Conservation (phyloP, 1,139 yeast genomes). For the Yamadazyma triangularis region DNA sequence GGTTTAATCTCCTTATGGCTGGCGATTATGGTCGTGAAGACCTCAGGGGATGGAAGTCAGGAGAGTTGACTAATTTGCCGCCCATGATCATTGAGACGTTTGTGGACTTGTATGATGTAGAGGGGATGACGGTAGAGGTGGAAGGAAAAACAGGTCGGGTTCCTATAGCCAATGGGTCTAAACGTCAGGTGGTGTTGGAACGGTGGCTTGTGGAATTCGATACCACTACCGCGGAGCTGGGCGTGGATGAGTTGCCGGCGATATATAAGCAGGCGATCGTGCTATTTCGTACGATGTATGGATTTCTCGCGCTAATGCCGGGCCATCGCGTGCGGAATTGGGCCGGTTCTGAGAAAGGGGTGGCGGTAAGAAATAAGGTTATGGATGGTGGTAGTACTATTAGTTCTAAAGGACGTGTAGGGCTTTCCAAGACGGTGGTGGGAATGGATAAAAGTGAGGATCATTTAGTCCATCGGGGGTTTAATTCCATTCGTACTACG, state of each 20-base stretch:
- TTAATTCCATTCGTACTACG: slow-evolving; percentile 70
- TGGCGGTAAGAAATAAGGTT: slow-evolving; percentile 52
- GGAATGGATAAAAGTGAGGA: slow-evolving; percentile 39
- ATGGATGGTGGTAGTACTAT: slow-evolving; percentile 77
- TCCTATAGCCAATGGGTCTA: too few relatives aligned
- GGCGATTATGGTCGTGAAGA: slow-evolving; percentile 43
- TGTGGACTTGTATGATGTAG: slow-evolving; percentile 64
- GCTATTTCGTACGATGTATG: slow-evolving; percentile 68
- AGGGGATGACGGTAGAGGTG: too few relatives aligned
- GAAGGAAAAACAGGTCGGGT: too few relatives aligned
- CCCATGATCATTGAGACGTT: slow-evolving; percentile 85
- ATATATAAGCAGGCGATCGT: slow-evolving; percentile 74
- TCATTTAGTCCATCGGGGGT: slow-evolving; percentile 56
- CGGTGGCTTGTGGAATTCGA: slow-evolving; percentile 89
- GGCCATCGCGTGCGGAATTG: slow-evolving; percentile 49
- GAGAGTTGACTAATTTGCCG: slow-evolving; percentile 46
- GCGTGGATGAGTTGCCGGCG: slow-evolving; percentile 53
- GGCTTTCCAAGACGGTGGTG: slow-evolving; percentile 66
- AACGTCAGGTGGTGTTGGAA: slow-evolving; percentile 81
- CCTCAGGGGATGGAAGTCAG: slow-evolving; percentile 54
- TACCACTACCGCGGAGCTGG: slow-evolving; percentile 20
- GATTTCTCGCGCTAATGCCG: slow-evolving; percentile 68
- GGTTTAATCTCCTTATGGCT: slow-evolving; percentile 65
- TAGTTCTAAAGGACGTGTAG: slow-evolving; percentile 77
- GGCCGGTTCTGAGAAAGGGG: slow-evolving; percentile 11